Base-by-base conservation (phyloP, 139 green algal genomes). In the Cymbomonas tetramitiformis region DNA sequence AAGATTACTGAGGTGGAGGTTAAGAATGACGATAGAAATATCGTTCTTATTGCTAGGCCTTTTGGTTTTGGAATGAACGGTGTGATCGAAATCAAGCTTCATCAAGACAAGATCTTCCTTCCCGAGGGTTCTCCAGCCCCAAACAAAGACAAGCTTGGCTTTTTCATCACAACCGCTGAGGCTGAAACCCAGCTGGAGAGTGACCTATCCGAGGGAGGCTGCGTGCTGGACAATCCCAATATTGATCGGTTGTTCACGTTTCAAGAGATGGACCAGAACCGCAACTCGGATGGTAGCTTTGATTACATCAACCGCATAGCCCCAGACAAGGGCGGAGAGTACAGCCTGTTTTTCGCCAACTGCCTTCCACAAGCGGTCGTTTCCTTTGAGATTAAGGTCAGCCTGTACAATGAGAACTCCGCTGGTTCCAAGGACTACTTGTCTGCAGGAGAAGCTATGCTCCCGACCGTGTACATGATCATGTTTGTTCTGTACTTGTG, bases 321-420 rank as follows among this genome's bases (percentile, higher is more conserved):
- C 7, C 36, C 54, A 25, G 25, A 34, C 4, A 15, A 38, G 25
- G 73, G 70, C 26, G 67, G 70, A 3, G 75, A 87, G 63, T 86
- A 87, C 61, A 78, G 65, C 4, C 68, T 97, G 2, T 94, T 86
- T 65, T 96, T 92, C 65, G 78, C 81, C 19, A 94, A 94, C 58
- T 97, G 89, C 58, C 71, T 92, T 59, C 58, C 34, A 4, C 25
- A 74, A 44, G 73, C 69, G 4, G 76, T 74, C 0, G 74, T 94
- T 2, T 85, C 77, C 9, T 91, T 94, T 30, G 51, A 78, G 12
- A 52, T 86, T 2, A 25, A 47, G 1, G 60, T 85, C 8, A 54
- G 71, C n/a, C 73, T 94, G 62, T 94, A 87, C 76, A 93, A 93
- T 38, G 33, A 82, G 0, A 48, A 75, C 5, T 21, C 21, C 7